Evolutionary conservation across 306 rosid genomes (phyloP), one percentile per base, ranked within the genome.

Genomic region (Corylus heterophylla): DNA sequence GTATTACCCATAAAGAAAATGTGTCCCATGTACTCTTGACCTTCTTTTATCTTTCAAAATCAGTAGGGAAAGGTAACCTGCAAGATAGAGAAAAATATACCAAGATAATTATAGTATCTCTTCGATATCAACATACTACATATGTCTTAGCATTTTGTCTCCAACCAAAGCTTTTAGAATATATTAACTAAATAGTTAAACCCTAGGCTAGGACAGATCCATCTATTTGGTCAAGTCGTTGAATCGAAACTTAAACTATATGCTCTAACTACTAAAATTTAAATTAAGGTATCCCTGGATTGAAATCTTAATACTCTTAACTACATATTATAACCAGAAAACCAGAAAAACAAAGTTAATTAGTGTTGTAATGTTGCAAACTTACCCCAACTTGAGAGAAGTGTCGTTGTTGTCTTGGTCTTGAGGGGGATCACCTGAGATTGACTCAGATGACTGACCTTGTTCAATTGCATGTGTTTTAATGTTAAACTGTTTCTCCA

Each of bases 301-400:
- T 49, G 52, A 49, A 49, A 10, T 49, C 52, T 49, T 12, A 49
- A 48, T 39, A 39, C 6, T 48, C 51, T 11, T 11, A 48, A 9
- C 3, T 9, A 48, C 51, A 8, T 48, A 1, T 0, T 48, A 11
- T 48, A 48, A 11, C 12, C 2, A 48, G 51, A 48, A 48, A 48
- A 69, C 10, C n/a, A 42, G 18, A 63, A 14, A 35, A 16, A 16
- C 14, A 35, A 37, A 64, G 5, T 31, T 64, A 49, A 3, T 12
- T 64, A 49, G 8, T 12, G 25, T 22, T 71, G 56, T 31, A 47
- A 12, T 71, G 13, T 20, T 25, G 12, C 42, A 37, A 69, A 78
- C 76, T 81, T 52, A 86, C 90, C 92, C 90, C 81, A 89, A 42
- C 78, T 44, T 84, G 66, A 86, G 90, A 89, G 87, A 80, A 56